These are phyloP conservation scores for Fusarium sp. DNA, from an alignment of 2,329 filamentous ascomycete species.

Conservation along the genomic window DNA sequence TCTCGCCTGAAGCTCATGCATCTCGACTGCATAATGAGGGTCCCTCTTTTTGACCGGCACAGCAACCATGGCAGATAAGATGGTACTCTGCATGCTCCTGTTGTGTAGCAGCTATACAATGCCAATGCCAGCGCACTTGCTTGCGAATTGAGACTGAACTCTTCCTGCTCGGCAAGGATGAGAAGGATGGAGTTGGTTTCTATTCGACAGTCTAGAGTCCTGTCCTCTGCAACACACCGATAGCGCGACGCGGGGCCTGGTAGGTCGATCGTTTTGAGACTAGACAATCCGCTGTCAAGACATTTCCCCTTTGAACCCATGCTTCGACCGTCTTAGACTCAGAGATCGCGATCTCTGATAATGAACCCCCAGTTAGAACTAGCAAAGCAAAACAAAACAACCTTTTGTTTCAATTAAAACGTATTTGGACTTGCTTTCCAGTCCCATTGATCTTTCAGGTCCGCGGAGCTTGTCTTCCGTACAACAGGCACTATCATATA, in stretches of 20 bases:
- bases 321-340: conserved; percentile 17
- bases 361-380: not conserved
- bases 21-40: conserved; percentile 7
- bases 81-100: conserved; percentile 1
- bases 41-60: conserved; percentile 1
- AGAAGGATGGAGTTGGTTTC: conserved; percentile 18
- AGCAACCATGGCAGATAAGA: not conserved
- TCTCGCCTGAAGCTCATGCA: conserved; percentile 6
- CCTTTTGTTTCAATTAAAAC: conserved; percentile 15
- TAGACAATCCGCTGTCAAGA: conserved; percentile 29
- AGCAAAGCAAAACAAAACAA: conserved; percentile 8
- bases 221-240: conserved; percentile 18
- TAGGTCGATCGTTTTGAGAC: conserved; percentile 27
- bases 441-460: not conserved
- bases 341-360: conserved; percentile 30
- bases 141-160: not conserved
- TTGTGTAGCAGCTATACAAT: conserved; percentile 9
- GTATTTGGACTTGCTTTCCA: not conserved
- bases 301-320: conserved; percentile 27
- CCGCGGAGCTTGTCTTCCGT: conserved; percentile 34
- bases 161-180: conserved; percentile 2
- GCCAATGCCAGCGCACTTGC: not conserved
- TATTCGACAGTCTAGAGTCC: conserved; percentile 14
- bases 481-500: conserved; percentile 16
- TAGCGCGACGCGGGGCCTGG: conserved; percentile 32